Base-by-base conservation (phyloP, 2,329 filamentous ascomycete genomes). In the Chaetomium globosum region DNA sequence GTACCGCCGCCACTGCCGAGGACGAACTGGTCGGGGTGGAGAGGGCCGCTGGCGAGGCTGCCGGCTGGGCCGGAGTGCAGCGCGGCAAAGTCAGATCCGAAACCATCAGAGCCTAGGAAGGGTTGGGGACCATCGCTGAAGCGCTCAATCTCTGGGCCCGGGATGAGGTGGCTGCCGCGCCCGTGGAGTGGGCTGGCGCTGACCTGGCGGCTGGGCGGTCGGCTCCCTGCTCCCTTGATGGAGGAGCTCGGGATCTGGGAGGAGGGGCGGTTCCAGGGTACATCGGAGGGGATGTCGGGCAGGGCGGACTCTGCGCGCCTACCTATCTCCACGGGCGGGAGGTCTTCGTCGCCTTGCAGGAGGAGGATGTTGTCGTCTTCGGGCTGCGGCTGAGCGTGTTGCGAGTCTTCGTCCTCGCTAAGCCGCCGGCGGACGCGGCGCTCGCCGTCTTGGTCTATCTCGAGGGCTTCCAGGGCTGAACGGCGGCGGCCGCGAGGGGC, bases 231-330 rank as follows among this genome's bases (percentile, higher is more conserved):
- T 39, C 75, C 79, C 13, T 79, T 80, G 43, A 79, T 71, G 3
- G 80, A 81, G 0, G 83, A 85, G 13, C 79, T 78, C 0, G 80
- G 82, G 0, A 81, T 74, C 3, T 75, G 73, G 0, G 82, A 79
- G 8, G 79, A 85, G 3, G 77, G 78, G 3, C 80, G 81, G 67
- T 82, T 84, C 84, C 84, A 85, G 4, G 83, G 83, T 72, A 82
- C 77, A 63, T 83, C 74, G 19, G 80, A 81, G 2, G 81, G 84
- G 61, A 88, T 85, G 65, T 96, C 90, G 4, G 86, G 85, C 61
- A 95, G 82, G 8, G 85, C 84, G 0, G 85, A 82, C 0, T 81
- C 84, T 0, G 85, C 89, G 51, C 91, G 86, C 76, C 91, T 86
- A 23, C 88, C 90, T 28, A 91, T 76, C 75, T 96, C 92, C 7